Conservation (phyloP, 257 asterid genomes). For the Jacaranda copaia region DNA sequence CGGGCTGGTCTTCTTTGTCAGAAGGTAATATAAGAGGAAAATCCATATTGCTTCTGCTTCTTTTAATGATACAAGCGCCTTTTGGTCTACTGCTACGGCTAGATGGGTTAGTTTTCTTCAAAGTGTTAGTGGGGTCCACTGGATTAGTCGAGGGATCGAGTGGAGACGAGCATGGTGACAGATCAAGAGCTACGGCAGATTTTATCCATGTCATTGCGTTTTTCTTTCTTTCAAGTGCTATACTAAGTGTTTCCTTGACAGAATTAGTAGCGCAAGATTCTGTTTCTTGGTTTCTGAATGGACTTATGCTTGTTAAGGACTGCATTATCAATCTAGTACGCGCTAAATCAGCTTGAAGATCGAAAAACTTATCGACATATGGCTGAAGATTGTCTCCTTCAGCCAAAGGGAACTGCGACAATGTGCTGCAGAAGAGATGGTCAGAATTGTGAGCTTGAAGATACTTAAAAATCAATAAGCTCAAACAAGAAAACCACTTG, state of each 20-base stretch:
- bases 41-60: conserved; percentile 34
- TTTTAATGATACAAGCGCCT: conserved; percentile 39
- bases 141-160: conserved; percentile 31
- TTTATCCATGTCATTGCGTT: conserved; percentile 67
- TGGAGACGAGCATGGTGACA: conserved; percentile 46
- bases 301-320: conserved; percentile 55
- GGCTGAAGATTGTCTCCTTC: conserved; percentile 64
- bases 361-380: conserved; percentile 57
- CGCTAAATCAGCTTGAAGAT: conserved; percentile 58
- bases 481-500: neutral
- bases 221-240: conserved; percentile 63
- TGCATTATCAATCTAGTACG: conserved; percentile 60
- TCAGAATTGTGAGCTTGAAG: neutral
- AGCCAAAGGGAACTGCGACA: conserved; percentile 58
- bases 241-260: conserved; percentile 47
- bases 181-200: conserved; percentile 72
- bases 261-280: conserved; percentile 44
- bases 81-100: conserved; percentile 38
- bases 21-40: conserved; percentile 38
- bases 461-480: neutral
- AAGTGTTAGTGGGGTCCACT: conserved; percentile 17
- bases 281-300: conserved; percentile 49
- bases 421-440: conserved; percentile 50
- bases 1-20: conserved; percentile 44
- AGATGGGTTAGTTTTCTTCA: conserved; percentile 36